These are phyloP conservation scores for Yamadazyma spencermartinsiae DNA, from an alignment of 1,139 yeast species.

Conservation along the genomic window DNA sequence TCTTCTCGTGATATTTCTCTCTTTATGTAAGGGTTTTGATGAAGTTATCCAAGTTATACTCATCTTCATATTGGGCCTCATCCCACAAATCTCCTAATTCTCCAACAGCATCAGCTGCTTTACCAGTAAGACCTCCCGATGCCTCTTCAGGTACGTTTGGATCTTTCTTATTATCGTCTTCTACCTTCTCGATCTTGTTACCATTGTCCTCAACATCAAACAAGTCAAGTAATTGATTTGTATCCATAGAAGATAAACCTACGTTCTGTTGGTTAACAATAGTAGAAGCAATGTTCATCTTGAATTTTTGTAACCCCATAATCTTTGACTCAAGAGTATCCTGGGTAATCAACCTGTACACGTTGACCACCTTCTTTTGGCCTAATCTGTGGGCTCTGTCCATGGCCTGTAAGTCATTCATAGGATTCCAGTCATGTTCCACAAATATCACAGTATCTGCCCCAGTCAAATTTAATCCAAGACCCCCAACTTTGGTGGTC, in stretches of 20 bases:
- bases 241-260: constrained; percentile 94
- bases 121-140: constrained; percentile 60
- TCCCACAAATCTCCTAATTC: constrained; percentile 97
- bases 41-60: constrained; percentile 89
- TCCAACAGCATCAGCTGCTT: constrained; percentile 74
- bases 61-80: constrained; percentile 93
- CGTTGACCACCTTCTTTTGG: constrained; percentile 95
- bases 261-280: constrained; percentile 96
- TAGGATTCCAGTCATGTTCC: constrained; percentile 99
- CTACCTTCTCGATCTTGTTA: constrained; percentile 35
- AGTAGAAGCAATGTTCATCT: constrained; percentile 94
- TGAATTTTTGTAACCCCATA: constrained; percentile 97
- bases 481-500: constrained; percentile 97
- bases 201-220: constrained; percentile 73
- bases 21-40: constrained; percentile 65
- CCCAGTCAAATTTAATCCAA: constrained; percentile 95
- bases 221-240: constrained; percentile 87
- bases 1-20: neutral
- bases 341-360: constrained; percentile 87
- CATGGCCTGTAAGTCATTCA: constrained; percentile 99
- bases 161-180: constrained; percentile 27
- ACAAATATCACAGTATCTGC: constrained; percentile 98
- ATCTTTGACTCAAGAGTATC: constrained; percentile 95
- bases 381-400: constrained; percentile 98
- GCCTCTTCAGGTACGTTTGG: constrained; percentile 49